These are phyloP conservation scores for Pleurotus citrinopileatus DNA, from an alignment of 768 basidiomycete genomes.

Conservation along the genomic window DNA sequence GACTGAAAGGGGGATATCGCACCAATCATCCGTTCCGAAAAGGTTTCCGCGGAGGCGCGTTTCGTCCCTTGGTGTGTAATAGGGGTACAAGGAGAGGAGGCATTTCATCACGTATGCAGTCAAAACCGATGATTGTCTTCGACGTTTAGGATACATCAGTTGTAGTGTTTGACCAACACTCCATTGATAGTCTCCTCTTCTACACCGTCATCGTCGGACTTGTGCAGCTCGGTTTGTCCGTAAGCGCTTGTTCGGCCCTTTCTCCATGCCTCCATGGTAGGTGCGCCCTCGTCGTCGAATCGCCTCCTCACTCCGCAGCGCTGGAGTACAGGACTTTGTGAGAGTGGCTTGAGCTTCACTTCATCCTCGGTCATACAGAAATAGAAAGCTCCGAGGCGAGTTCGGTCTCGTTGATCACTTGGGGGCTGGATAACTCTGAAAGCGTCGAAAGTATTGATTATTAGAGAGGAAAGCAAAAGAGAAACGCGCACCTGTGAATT, in stretches of 20 bases:
- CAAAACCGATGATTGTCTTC: too few relatives aligned
- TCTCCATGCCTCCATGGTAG: conserved; percentile 53
- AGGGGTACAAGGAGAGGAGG: not conserved
- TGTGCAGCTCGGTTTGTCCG: conserved; percentile 43
- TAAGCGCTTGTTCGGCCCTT: conserved; percentile 49
- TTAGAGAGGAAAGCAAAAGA: not conserved
- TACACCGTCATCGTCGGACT: conserved; percentile 36
- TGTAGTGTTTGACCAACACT: conserved; percentile 56
- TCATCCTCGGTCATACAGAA: conserved; percentile 52
- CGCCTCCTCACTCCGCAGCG: conserved; percentile 35
- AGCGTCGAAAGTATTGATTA: not conserved
- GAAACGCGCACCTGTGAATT: conserved; percentile 37
- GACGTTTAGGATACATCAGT: conserved; percentile 22
- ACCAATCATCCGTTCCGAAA: too few relatives aligned
- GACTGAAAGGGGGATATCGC: too few relatives aligned
- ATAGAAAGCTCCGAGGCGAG: conserved; percentile 58
- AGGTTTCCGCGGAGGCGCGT: too few relatives aligned
- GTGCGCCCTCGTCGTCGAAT: conserved; percentile 37
- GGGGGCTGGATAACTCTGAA: conserved; percentile 57
- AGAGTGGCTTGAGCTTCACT: conserved; percentile 41
- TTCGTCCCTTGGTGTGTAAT: not conserved
- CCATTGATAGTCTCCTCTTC: conserved; percentile 58
- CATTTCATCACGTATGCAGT: too few relatives aligned
- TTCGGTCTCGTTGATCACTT: conserved; percentile 43
- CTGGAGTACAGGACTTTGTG: conserved; percentile 47